Conservation (phyloP, 331 rosid species). For the Saraca asoca region DNA sequence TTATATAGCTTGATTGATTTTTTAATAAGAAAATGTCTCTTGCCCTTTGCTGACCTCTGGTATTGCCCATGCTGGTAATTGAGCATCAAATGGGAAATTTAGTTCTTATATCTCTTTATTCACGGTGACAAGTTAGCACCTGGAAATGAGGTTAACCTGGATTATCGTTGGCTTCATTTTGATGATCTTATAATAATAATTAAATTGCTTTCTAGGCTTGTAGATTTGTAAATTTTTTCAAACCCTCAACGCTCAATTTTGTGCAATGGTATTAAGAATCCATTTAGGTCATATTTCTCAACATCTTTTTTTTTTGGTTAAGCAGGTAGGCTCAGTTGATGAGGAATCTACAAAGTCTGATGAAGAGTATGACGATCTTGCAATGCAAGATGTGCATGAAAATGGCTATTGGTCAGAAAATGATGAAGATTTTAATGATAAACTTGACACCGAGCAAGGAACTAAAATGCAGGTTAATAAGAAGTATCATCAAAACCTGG, state of each 20-base stretch:
- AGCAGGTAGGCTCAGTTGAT: slow-evolving; percentile 88
- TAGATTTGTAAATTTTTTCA: neutral
- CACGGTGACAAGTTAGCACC: neutral
- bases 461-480: slow-evolving; percentile 38
- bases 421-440: slow-evolving; percentile 47
- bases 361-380: slow-evolving; percentile 95
- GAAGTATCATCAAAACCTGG: slow-evolving; percentile 51
- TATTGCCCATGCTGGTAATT: slow-evolving; percentile 1
- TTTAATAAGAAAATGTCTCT: neutral
- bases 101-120: neutral
- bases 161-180: neutral
- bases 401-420: slow-evolving; percentile 60
- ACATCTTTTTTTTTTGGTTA: neutral
- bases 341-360: slow-evolving; percentile 97
- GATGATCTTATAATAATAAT: neutral
- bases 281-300: neutral
- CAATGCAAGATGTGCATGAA: slow-evolving; percentile 68
- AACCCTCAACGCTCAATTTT: neutral
- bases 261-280: neutral
- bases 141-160: neutral
- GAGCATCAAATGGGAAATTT: neutral
- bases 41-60: neutral
- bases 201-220: neutral
- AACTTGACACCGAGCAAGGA: slow-evolving; percentile 38
- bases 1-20: slow-evolving; percentile 3